A percentile compares a stretch with the other conserved stretches of the same genome.
phyloP scores from a whole-genome alignment of 2,329 filamentous ascomycete genomes.

The Hypoxylon sp. region DNA sequence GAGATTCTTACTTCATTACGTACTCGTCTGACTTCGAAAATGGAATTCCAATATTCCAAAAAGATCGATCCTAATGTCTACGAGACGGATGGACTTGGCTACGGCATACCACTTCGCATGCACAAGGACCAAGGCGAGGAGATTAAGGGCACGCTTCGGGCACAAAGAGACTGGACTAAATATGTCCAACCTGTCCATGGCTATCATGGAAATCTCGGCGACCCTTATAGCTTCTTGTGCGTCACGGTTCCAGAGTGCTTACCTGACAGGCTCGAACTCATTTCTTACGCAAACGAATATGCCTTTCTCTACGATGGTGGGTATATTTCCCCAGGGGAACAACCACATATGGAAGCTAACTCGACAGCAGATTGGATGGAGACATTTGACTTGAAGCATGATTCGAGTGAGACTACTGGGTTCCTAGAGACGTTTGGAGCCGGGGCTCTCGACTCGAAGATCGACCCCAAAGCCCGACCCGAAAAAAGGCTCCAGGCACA shows the following conservation, averaged over 20 bases:
- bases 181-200: constrained; percentile 50
- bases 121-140: constrained; percentile 12
- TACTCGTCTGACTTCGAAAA: constrained; percentile 2
- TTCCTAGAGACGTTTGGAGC: constrained; percentile 16
- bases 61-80: constrained; percentile 11
- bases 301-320: constrained; percentile 58
- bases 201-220: constrained; percentile 53
- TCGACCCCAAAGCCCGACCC: constrained; percentile 7
- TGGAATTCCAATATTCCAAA: constrained; percentile 18
- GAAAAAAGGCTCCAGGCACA: constrained; percentile 10
- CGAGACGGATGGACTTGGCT: constrained; percentile 18
- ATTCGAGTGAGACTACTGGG: constrained; percentile 6
- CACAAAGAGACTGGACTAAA: constrained; percentile 57
- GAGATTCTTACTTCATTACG: constrained; percentile 4
- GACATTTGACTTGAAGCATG: constrained; percentile 42
- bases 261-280: constrained; percentile 58
- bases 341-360: constrained; percentile 2
- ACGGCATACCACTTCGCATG: constrained; percentile 14
- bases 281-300: constrained; percentile 60
- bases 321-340: constrained; percentile 26
- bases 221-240: constrained; percentile 49
- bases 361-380: constrained; percentile 38
- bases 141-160: constrained; percentile 27
- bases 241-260: constrained; percentile 53
- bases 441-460: constrained; percentile 10